These are phyloP conservation scores for Ogataea trehalophila DNA, from an alignment of 805 yeast species.

Conservation along the genomic window DNA sequence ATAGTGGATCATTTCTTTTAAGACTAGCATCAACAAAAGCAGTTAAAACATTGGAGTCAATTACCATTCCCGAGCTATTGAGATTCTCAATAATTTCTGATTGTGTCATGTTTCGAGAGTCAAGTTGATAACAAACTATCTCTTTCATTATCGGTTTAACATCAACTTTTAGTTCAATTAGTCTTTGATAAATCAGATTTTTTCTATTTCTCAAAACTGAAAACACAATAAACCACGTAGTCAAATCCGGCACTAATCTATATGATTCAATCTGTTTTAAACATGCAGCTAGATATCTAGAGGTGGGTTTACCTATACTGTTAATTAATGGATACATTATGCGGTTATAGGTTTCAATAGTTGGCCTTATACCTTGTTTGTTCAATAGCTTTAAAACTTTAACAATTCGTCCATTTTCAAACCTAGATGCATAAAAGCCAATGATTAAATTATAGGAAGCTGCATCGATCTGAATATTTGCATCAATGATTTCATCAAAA, in stretches of 20 bases:
- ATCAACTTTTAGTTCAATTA: slow-evolving; percentile 6
- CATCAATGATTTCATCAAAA: slow-evolving; percentile 8
- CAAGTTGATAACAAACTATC: slow-evolving; percentile 4
- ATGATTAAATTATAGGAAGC: slow-evolving; percentile 17
- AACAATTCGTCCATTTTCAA: slow-evolving; percentile 8
- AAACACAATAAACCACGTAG: slow-evolving; percentile 21
- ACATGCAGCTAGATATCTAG: slow-evolving; percentile 6
- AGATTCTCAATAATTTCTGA: slow-evolving; percentile 5
- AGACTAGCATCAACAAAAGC: slow-evolving; percentile 8
- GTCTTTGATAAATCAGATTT: slow-evolving; percentile 6
- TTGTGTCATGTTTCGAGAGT: neutral
- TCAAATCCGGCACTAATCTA: slow-evolving; percentile 13
- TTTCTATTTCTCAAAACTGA: slow-evolving; percentile 5
- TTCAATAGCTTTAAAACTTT: slow-evolving; percentile 6
- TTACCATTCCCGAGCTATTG: neutral
- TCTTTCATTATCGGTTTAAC: slow-evolving; percentile 11
- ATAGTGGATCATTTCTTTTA: slow-evolving; percentile 7
- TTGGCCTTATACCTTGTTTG: slow-evolving; percentile 6
- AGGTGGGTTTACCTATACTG: slow-evolving; percentile 4
- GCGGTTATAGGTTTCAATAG: slow-evolving; percentile 13
- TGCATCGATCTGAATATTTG: slow-evolving; percentile 6
- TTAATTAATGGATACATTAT: slow-evolving; percentile 13
- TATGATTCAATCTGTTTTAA: slow-evolving; percentile 13
- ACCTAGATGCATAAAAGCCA: slow-evolving; percentile 7
- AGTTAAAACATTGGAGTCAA: slow-evolving; percentile 7